Evolutionary conservation across 805 yeast species (phyloP), one percentile per base, ranked within the genome.

Genomic region (Spathaspora hagerdaliae): DNA sequence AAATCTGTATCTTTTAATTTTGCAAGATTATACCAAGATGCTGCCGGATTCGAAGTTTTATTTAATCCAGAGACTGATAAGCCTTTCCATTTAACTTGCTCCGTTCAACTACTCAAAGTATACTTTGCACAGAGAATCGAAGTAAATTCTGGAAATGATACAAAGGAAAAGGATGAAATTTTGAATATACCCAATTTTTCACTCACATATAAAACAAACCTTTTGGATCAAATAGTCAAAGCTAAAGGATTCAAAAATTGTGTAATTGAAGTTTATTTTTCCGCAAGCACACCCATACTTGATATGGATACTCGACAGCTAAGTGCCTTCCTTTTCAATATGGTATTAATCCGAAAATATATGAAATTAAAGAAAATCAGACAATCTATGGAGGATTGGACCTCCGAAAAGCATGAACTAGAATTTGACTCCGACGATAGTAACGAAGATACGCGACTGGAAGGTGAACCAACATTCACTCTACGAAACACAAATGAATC

Each of bases 1-100:
- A 65, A 64, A 41, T 53, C 65, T 1, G 42, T 59, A 12, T 63
- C 53, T 36, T 61, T 52, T 37, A 71, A 50, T 52, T 55, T 49
- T 41, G 51, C 40, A 44, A 51, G 58, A 44, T 37, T 67, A 33
- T 35, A 47, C 36, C 19, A 54, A 32, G 43, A 54, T 47, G 35
- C 71, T 40, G 74, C 76, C 4, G 77, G 76, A 0, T 72, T 63
- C 49, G 69, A 68, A 36, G 64, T 64, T 6, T 53, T 69, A 13
- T 72, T 71, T 51, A 59, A 65, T 41, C 53, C 65, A 2, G 36
- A 45, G 1, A 38, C 44, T 4, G 73, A 69, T 43, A 44, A 43
- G 7, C 75, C 76, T 2, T 48, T 69, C 19, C 70, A 71, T 38
- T 48, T 63, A 31, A 59, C 68, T 8, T 48, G 56, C 7, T 61